Evolutionary conservation across 2,329 filamentous ascomycete species (phyloP).

Genomic region (Ustulina deusta): DNA sequence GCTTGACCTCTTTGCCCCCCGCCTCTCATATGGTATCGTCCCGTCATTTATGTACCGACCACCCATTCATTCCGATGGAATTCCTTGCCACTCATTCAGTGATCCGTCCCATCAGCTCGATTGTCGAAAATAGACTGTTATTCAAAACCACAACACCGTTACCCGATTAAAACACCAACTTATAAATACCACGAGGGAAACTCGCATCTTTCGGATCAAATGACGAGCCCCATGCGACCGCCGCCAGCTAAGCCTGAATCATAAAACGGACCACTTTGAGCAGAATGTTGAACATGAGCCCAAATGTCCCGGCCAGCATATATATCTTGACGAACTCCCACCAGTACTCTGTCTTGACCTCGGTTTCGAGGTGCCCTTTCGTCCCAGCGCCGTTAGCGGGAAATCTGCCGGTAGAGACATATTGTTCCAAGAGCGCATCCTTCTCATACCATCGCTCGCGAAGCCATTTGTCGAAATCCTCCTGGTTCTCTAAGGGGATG

Average conservation of each 20-base stretch:
- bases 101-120: not conserved
- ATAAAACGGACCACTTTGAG: conserved; percentile 41
- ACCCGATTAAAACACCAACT: conserved; percentile 9
- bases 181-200: not conserved
- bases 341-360: conserved; percentile 65
- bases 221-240: not conserved
- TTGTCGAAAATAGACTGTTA: not conserved
- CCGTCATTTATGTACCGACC: not conserved
- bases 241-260: conserved; percentile 1
- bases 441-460: conserved; percentile 91
- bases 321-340: conserved; percentile 70
- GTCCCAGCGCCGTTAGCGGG: conserved; percentile 72
- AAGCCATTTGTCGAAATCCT: conserved; percentile 86
- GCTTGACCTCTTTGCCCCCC: not conserved
- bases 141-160: not conserved
- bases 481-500: conserved; percentile 81
- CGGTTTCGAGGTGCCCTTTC: conserved; percentile 66
- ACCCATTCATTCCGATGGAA: not conserved
- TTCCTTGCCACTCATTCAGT: not conserved
- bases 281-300: conserved; percentile 56
- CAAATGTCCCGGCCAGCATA: conserved; percentile 60
- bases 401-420: conserved; percentile 80
- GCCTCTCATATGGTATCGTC: conserved; percentile 25
- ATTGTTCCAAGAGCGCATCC: conserved; percentile 87
- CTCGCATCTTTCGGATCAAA: not conserved